Percentiles rank a stretch among this genome's conserved stretches.
Conservation (phyloP, 2,329 filamentous ascomycete species). For the Colletotrichum euphorbiae region DNA sequence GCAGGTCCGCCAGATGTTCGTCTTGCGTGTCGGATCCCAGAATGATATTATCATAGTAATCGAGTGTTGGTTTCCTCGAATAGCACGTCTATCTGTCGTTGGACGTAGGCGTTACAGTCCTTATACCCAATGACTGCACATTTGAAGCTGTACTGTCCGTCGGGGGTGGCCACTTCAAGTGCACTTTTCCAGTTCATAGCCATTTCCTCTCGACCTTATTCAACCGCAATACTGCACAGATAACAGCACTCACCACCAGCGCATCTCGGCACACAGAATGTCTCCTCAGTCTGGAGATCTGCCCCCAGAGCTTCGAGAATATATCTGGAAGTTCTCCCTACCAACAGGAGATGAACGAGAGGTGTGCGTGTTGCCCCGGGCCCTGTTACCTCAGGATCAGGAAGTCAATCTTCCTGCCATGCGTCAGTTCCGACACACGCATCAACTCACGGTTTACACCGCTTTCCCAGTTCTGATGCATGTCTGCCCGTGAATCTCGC, state of each 20-base stretch:
- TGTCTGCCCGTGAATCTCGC: conserved; percentile 17
- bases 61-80: no score
- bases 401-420: no score
- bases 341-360: conserved; percentile 11
- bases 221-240: neutral
- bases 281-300: neutral
- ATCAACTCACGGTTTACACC: conserved; percentile 17
- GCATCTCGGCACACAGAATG: neutral
- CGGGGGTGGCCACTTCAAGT: no score
- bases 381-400: neutral
- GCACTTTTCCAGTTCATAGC: no score
- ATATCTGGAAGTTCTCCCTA: conserved; percentile 13
- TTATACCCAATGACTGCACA: no score
- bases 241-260: neutral
- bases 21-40: no score
- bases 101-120: no score
- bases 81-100: no score
- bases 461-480: conserved; percentile 25
- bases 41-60: no score
- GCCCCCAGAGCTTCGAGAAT: neutral
- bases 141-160: no score
- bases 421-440: neutral
- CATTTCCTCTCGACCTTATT: no score
- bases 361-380: conserved; percentile 11
- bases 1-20: no score